phyloP scores from a whole-genome alignment of 805 yeast species.

The Metschnikowia cubensis region DNA sequence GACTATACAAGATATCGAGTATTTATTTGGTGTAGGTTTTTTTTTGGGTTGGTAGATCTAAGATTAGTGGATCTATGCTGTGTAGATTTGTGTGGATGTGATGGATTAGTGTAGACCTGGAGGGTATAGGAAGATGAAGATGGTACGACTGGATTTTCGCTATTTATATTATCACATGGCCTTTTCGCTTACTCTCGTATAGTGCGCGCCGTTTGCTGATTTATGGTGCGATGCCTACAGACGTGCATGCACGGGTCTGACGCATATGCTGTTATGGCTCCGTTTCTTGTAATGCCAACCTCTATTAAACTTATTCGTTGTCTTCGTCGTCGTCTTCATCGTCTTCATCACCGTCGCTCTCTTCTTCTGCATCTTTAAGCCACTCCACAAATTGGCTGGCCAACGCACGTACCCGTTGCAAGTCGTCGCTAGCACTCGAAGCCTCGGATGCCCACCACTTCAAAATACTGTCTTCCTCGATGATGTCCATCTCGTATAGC shows the following conservation, averaged over 20 bases:
- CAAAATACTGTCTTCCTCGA: slow-evolving; percentile 76
- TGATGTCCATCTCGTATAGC: slow-evolving; percentile 75
- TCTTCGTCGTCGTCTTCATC: not conserved
- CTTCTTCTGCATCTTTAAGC: slow-evolving; percentile 77
- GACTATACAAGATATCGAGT: too few relatives aligned
- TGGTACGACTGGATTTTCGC: not conserved
- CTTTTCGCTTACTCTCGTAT: slow-evolving; percentile 3
- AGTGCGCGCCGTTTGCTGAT: slow-evolving; percentile 2
- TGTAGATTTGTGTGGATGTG: too few relatives aligned
- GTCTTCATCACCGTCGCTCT: slow-evolving; percentile 36
- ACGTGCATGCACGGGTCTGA: not conserved
- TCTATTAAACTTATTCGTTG: not conserved
- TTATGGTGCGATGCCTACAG: slow-evolving; percentile 5
- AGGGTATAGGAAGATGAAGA: too few relatives aligned
- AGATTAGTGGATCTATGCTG: too few relatives aligned
- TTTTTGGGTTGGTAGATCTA: too few relatives aligned
- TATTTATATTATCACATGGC: slow-evolving; percentile 1
- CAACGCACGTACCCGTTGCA: slow-evolving; percentile 47
- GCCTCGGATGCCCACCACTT: slow-evolving; percentile 69
- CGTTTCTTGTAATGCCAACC: not conserved
- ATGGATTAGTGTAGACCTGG: too few relatives aligned
- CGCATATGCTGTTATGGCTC: not conserved
- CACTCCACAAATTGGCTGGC: slow-evolving; percentile 79
- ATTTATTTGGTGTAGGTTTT: too few relatives aligned
- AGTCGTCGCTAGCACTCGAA: slow-evolving; percentile 36